These are phyloP conservation scores for Breynia disticha DNA, from an alignment of 441 rosid genomes.

Conservation along the genomic window DNA sequence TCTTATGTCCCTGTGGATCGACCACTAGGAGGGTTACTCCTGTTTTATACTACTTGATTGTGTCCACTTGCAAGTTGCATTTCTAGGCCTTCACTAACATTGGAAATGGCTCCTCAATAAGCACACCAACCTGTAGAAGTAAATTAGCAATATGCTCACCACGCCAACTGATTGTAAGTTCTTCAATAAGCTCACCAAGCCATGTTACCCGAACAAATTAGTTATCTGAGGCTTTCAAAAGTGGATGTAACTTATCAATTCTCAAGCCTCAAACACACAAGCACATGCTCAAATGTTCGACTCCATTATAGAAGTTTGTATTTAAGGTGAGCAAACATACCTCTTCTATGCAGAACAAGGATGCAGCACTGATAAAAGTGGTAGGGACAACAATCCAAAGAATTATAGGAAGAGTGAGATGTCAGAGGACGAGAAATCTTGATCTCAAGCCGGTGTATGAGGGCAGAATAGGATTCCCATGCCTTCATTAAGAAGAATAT, in stretches of 20 bases:
- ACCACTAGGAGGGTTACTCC: too few relatives aligned
- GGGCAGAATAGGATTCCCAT: slow-evolving; percentile 82
- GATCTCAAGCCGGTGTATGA: slow-evolving; percentile 92
- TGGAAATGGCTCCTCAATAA: slow-evolving; percentile 90
- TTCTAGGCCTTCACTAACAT: too few relatives aligned
- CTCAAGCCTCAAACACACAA: too few relatives aligned
- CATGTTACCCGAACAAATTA: background rate
- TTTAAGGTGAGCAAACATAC: slow-evolving; percentile 25
- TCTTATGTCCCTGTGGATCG: too few relatives aligned
- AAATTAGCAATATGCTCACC: background rate
- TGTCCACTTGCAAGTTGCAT: too few relatives aligned
- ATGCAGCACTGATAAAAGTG: slow-evolving; percentile 88
- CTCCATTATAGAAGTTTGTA: background rate
- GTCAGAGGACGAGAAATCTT: slow-evolving; percentile 92
- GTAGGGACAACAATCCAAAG: slow-evolving; percentile 97
- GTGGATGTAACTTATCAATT: too few relatives aligned
- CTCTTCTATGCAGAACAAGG: slow-evolving; percentile 93
- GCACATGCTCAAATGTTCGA: too few relatives aligned
- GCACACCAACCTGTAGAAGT: slow-evolving; percentile 73
- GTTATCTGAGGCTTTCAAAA: too few relatives aligned
- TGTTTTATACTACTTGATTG: too few relatives aligned
- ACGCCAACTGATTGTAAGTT: background rate
- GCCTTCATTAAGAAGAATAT: too few relatives aligned
- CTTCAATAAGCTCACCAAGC: background rate
- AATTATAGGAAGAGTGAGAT: slow-evolving; percentile 80